phyloP scores from a whole-genome alignment of 2,329 filamentous ascomycete genomes.

The Didymella exigua region DNA sequence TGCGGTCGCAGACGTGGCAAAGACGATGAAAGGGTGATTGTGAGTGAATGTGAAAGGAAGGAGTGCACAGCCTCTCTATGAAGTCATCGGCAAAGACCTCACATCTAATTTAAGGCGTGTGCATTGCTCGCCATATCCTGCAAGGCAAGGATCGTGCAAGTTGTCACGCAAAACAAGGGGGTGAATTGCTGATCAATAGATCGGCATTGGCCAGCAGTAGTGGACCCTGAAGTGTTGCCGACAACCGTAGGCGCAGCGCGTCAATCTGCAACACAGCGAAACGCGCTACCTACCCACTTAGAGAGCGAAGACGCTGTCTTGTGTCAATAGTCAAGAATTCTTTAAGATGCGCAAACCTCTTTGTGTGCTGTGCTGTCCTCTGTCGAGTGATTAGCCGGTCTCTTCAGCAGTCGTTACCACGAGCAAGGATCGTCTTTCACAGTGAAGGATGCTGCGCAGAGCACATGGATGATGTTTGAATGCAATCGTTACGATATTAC shows the following conservation, averaged over 20 bases:
- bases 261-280: conserved; percentile 42
- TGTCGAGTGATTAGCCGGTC: background rate
- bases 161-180: conserved; percentile 20
- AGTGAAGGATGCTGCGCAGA: background rate
- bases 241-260: conserved; percentile 35
- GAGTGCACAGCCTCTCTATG: conserved; percentile 33
- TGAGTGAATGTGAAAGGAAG: conserved; percentile 14
- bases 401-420: background rate
- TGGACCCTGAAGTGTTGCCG: conserved; percentile 23
- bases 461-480: background rate
- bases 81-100: conserved; percentile 26
- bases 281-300: conserved; percentile 24
- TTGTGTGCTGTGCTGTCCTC: background rate
- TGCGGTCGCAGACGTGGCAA: background rate
- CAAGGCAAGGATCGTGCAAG: conserved; percentile 19
- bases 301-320: conserved; percentile 8
- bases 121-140: conserved; percentile 20
- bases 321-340: background rate
- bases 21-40: background rate
- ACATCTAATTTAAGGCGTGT: conserved; percentile 29
- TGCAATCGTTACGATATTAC: background rate
- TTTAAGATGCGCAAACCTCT: background rate
- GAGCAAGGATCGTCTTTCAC: background rate
- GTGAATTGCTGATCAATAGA: conserved; percentile 18
- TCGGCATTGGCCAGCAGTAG: conserved; percentile 26